Evolutionary conservation across 257 asterid species (phyloP).

Genomic region (Ligustrum vulgare): DNA sequence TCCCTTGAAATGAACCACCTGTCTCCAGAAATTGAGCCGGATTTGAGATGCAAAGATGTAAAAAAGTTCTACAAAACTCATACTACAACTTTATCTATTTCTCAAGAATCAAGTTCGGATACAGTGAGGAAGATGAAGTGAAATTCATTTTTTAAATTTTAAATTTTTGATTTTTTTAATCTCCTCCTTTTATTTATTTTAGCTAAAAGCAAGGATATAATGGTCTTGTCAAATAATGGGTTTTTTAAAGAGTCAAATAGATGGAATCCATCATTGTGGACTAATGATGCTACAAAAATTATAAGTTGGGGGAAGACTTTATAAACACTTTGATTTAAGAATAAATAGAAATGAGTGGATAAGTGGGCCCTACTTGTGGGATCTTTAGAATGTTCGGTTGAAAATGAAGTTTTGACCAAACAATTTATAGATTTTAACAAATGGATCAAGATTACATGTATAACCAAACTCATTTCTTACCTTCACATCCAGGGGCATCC

Average conservation of each 20-base stretch:
- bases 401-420: no score
- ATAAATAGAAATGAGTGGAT: no score
- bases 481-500: conserved; percentile 98
- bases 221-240: not conserved
- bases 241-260: not conserved
- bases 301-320: not conserved
- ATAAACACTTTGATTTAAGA: no score
- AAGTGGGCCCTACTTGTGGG: no score
- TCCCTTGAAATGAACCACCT: conserved; percentile 98
- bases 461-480: conserved; percentile 29
- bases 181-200: not conserved
- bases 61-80: no score
- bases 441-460: not conserved
- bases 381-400: no score
- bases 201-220: not conserved
- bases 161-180: no score
- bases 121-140: conserved; percentile 42
- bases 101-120: not conserved
- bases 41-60: conserved; percentile 12
- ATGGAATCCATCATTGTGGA: not conserved
- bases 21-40: conserved; percentile 24
- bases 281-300: not conserved
- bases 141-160: conserved; percentile 41
- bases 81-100: not conserved
- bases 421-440: no score